Evolutionary conservation across 805 yeast species (phyloP).

Genomic region (Spathaspora arborariae): DNA sequence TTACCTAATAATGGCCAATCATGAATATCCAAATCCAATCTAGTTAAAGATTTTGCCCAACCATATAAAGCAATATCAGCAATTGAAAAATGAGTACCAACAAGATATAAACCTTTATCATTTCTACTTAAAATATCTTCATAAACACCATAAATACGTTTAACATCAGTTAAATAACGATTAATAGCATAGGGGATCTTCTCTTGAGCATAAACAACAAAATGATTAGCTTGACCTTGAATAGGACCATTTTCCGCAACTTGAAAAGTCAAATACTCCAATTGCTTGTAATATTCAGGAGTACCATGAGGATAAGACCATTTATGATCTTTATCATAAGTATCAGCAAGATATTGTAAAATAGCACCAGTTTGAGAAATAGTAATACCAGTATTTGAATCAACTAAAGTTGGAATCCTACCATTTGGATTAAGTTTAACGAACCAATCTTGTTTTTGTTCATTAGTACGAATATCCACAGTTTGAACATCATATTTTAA

Average conservation of each 20-base stretch:
- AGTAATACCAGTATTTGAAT: conserved; percentile 39
- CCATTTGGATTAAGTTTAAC: conserved; percentile 59
- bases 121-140: conserved; percentile 48
- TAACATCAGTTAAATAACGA: conserved; percentile 49
- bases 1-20: conserved; percentile 37
- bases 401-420: conserved; percentile 53
- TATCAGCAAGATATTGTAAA: conserved; percentile 54
- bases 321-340: conserved; percentile 53
- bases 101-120: conserved; percentile 45
- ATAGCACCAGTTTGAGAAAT: conserved; percentile 63
- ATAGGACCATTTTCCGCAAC: conserved; percentile 52
- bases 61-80: conserved; percentile 54
- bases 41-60: conserved; percentile 32
- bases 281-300: conserved; percentile 45
- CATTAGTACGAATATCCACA: conserved; percentile 40
- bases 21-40: conserved; percentile 25
- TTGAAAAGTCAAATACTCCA: conserved; percentile 55
- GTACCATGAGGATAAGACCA: conserved; percentile 36
- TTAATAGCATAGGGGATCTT: conserved; percentile 52
- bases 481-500: conserved; percentile 37
- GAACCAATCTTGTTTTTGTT: conserved; percentile 56
- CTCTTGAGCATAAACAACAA: conserved; percentile 42
- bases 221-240: conserved; percentile 59
- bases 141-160: conserved; percentile 50
- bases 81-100: conserved; percentile 54